phyloP scores from a whole-genome alignment of 805 yeast genomes.

The Pichia californica region DNA sequence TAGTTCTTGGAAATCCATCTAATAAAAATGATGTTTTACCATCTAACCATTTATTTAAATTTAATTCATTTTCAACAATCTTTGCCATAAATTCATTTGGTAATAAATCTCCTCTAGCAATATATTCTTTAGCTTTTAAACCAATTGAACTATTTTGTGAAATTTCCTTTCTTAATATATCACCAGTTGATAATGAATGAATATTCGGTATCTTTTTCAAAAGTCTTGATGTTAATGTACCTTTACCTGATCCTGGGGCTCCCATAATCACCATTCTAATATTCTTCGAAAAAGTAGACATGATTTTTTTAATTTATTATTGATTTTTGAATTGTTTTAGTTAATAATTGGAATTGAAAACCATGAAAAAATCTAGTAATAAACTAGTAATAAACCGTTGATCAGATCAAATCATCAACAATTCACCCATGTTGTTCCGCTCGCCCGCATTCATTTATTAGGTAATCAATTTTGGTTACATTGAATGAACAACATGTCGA shows the following conservation, averaged over 20 bases:
- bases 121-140: conserved; percentile 44
- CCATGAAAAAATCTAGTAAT: too few species aligned
- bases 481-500: too few species aligned
- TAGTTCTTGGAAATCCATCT: conserved; percentile 90
- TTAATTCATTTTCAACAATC: conserved; percentile 48
- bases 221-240: conserved; percentile 73
- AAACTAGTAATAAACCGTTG: too few species aligned
- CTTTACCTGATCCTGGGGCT: conserved; percentile 96
- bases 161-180: conserved; percentile 66
- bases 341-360: too few species aligned
- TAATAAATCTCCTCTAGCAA: conserved; percentile 58
- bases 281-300: conserved; percentile 29
- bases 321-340: too few species aligned
- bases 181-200: conserved; percentile 74
- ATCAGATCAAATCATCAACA: too few species aligned
- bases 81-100: conserved; percentile 67
- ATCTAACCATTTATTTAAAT: conserved; percentile 36
- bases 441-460: too few species aligned
- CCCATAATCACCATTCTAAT: conserved; percentile 71
- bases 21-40: conserved; percentile 56
- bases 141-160: conserved; percentile 49
- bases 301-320: background rate
- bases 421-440: too few species aligned
- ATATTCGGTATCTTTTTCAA: conserved; percentile 47
- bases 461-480: too few species aligned